phyloP scores from a whole-genome alignment of 2,329 filamentous ascomycete species.

The Salinomyces thailandicus region DNA sequence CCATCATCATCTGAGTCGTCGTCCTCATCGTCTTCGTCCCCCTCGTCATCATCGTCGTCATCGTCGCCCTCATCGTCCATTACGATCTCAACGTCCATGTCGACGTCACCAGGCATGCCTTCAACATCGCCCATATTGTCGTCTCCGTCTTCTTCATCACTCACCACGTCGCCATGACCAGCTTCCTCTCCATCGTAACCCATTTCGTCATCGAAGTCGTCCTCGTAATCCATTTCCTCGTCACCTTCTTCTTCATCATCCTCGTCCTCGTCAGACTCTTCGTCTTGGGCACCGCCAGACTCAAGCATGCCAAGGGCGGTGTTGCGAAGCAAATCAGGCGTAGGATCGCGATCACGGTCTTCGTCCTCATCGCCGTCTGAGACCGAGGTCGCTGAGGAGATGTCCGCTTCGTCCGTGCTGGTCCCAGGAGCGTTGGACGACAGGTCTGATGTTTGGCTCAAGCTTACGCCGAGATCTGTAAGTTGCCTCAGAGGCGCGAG shows the following conservation, averaged over 20 bases:
- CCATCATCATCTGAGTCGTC: conserved; percentile 47
- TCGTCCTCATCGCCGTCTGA: conserved; percentile 49
- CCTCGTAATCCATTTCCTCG: conserved; percentile 88
- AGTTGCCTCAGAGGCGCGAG: conserved; percentile 78
- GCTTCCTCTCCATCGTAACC: conserved; percentile 81
- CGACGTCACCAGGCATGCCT: conserved; percentile 51
- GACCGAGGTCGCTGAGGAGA: conserved; percentile 75
- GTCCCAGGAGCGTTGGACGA: conserved; percentile 49
- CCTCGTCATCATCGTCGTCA: conserved; percentile 47
- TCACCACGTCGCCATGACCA: conserved; percentile 78
- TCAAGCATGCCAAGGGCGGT: conserved; percentile 93
- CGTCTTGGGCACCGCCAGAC: conserved; percentile 67
- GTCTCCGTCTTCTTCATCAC: conserved; percentile 61
- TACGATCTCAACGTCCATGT: conserved; percentile 73
- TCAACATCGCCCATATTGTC: conserved; percentile 69
- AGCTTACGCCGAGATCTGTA: conserved; percentile 72
- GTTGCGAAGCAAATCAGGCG: conserved; percentile 92
- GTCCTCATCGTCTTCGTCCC: conserved; percentile 51
- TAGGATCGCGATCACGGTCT: conserved; percentile 60
- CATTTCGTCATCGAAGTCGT: conserved; percentile 82
- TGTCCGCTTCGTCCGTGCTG: conserved; percentile 68
- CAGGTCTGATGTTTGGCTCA: conserved; percentile 73
- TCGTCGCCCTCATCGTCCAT: conserved; percentile 65
- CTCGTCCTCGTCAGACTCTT: conserved; percentile 62
- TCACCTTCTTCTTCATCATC: conserved; percentile 57